These are phyloP conservation scores for Fusarium pseudocircinatum DNA, from an alignment of 2,329 filamentous ascomycete species.

Conservation along the genomic window DNA sequence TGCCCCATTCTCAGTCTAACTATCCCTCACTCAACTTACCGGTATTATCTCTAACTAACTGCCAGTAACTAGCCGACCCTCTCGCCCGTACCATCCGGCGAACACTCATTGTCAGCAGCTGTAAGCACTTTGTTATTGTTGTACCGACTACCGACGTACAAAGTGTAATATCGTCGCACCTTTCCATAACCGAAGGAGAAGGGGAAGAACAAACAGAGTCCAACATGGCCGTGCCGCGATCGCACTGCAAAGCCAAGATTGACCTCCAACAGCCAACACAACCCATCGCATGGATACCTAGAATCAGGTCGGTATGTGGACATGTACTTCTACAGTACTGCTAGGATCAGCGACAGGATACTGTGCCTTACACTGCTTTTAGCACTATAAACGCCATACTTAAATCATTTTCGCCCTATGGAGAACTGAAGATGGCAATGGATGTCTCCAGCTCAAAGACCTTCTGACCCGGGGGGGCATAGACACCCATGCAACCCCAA, in stretches of 20 bases:
- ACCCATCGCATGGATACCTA: background rate
- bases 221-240: background rate
- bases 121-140: slow-evolving; percentile 35
- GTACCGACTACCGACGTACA: background rate
- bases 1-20: slow-evolving; percentile 1
- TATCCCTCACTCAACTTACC: background rate
- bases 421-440: background rate
- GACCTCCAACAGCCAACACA: background rate
- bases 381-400: slow-evolving; percentile 37
- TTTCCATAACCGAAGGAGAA: background rate
- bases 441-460: background rate
- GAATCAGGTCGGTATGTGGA: background rate
- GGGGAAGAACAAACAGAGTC: background rate
- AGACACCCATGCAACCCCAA: background rate
- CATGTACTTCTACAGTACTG: background rate
- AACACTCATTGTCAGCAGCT: slow-evolving; percentile 6
- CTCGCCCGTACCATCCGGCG: background rate
- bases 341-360: background rate
- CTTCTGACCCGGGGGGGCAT: slow-evolving; percentile 7
- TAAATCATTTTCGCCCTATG: slow-evolving; percentile 22
- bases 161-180: background rate
- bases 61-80: background rate
- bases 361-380: background rate
- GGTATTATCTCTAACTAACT: background rate
- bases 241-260: slow-evolving; percentile 4